These are phyloP conservation scores for Hericium coralloides DNA, from an alignment of 768 basidiomycete species.

Conservation along the genomic window DNA sequence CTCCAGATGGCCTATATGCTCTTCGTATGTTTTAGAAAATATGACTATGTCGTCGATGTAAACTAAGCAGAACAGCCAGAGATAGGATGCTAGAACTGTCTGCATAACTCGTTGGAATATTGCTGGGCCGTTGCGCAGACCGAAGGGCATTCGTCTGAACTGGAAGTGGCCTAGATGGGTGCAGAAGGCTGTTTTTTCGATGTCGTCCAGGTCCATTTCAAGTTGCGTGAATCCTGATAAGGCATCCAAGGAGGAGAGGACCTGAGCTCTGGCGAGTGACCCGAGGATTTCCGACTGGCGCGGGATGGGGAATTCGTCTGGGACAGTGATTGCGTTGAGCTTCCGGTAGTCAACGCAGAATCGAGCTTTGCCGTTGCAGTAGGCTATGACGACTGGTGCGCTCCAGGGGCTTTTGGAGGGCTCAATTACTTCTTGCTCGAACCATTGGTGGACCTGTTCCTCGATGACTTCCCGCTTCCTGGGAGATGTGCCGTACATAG, in stretches of 20 bases:
- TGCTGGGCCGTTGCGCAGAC: slow-evolving; percentile 21
- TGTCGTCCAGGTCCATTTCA: slow-evolving; percentile 19
- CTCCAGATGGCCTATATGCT: slow-evolving; percentile 19
- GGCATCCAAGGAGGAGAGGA: slow-evolving; percentile 27
- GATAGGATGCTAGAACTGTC: background rate
- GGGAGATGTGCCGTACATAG: slow-evolving; percentile 4
- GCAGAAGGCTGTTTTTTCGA: slow-evolving; percentile 28
- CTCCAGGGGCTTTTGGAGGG: slow-evolving; percentile 31
- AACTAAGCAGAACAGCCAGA: slow-evolving; percentile 7
- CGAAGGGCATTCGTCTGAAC: slow-evolving; percentile 33
- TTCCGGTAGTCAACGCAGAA: slow-evolving; percentile 27
- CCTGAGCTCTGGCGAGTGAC: slow-evolving; percentile 19
- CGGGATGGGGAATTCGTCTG: slow-evolving; percentile 15
- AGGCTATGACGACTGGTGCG: slow-evolving; percentile 25
- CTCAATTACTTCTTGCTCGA: slow-evolving; percentile 29
- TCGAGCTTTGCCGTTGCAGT: slow-evolving; percentile 28
- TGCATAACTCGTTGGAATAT: slow-evolving; percentile 37
- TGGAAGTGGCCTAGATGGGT: slow-evolving; percentile 32
- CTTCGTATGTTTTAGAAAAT: slow-evolving; percentile 1
- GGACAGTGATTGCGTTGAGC: slow-evolving; percentile 19
- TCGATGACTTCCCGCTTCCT: slow-evolving; percentile 4
- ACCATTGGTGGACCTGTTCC: slow-evolving; percentile 16
- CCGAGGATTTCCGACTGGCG: slow-evolving; percentile 14
- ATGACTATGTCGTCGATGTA: slow-evolving; percentile 11
- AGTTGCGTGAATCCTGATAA: slow-evolving; percentile 34